phyloP scores from a whole-genome alignment of 148 eudicot genomes.

The Heliosperma pusillum region DNA sequence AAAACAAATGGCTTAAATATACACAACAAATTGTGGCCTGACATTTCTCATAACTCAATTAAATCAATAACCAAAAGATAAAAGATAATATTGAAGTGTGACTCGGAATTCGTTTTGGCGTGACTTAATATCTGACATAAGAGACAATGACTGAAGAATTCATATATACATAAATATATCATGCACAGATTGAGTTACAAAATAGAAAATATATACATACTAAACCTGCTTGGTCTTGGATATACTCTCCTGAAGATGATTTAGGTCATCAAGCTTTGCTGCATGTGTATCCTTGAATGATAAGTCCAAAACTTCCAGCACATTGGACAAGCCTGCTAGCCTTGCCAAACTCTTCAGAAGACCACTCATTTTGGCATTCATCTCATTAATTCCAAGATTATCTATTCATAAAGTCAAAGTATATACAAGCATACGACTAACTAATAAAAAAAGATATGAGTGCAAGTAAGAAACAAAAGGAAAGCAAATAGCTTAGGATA shows the following conservation, averaged over 20 bases:
- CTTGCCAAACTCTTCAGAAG: slow-evolving; percentile 56
- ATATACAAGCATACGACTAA: slow-evolving; percentile 1
- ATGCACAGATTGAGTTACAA: not conserved
- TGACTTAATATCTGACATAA: not conserved
- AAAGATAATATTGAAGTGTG: not conserved
- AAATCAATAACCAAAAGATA: not conserved
- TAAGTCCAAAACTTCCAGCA: slow-evolving; percentile 80
- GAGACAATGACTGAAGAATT: not conserved
- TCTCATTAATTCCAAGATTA: slow-evolving; percentile 41
- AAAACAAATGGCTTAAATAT: slow-evolving; percentile 3
- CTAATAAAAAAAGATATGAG: not conserved
- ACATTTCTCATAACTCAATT: not conserved
- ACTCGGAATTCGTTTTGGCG: not conserved
- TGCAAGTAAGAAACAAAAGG: not conserved
- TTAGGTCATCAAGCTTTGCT: slow-evolving; percentile 80
- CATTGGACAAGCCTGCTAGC: slow-evolving; percentile 63
- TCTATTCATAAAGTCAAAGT: slow-evolving; percentile 60
- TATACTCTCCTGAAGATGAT: slow-evolving; percentile 74
- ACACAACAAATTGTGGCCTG: not conserved
- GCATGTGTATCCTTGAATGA: slow-evolving; percentile 76
- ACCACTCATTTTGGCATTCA: slow-evolving; percentile 44
- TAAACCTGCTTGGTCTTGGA: slow-evolving; percentile 89
- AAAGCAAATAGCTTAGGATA: slow-evolving; percentile 46
- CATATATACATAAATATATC: not conserved
- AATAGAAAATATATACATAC: slow-evolving; percentile 22